phyloP scores from a whole-genome alignment of 2,329 filamentous ascomycete genomes.

The Paracoccidioides brasiliensis region DNA sequence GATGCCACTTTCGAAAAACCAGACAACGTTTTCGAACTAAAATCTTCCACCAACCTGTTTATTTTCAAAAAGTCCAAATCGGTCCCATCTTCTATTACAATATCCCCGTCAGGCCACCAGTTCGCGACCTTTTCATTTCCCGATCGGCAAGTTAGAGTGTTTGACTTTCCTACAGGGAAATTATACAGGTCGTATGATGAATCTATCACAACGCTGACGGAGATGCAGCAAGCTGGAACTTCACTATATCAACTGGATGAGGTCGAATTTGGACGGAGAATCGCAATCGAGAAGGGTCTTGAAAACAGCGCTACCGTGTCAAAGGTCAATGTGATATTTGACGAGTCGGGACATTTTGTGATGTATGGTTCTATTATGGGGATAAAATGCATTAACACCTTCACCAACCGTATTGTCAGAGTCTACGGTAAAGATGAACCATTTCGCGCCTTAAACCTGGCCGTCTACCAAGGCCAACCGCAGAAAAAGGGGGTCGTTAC shows the following conservation, averaged over 20 bases:
- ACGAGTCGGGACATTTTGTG: constrained; percentile 91
- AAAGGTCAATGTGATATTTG: constrained; percentile 79
- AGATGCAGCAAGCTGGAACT: constrained; percentile 93
- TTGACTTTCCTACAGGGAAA: constrained; percentile 82
- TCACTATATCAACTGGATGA: constrained; percentile 69
- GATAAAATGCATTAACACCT: constrained; percentile 89
- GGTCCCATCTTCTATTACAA: constrained; percentile 62
- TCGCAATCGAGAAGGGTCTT: constrained; percentile 77
- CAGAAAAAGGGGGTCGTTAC: constrained; percentile 89
- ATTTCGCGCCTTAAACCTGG: constrained; percentile 68
- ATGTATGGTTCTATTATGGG: constrained; percentile 87
- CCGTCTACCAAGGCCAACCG: constrained; percentile 86
- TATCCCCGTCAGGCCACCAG: constrained; percentile 74
- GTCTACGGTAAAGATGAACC: constrained; percentile 84
- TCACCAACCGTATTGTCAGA: constrained; percentile 84
- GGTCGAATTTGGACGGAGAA: constrained; percentile 77
- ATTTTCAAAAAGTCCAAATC: constrained; percentile 96
- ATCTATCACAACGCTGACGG: constrained; percentile 72
- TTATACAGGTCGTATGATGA: constrained; percentile 90
- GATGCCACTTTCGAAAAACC: constrained; percentile 72
- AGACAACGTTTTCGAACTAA: constrained; percentile 79
- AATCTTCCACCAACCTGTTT: constrained; percentile 86
- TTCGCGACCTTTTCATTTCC: constrained; percentile 86
- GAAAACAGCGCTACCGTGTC: constrained; percentile 54
- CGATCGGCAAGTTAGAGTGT: constrained; percentile 82